These are phyloP conservation scores for Lentinula sp. DNA, from an alignment of 768 basidiomycete species.

Conservation along the genomic window DNA sequence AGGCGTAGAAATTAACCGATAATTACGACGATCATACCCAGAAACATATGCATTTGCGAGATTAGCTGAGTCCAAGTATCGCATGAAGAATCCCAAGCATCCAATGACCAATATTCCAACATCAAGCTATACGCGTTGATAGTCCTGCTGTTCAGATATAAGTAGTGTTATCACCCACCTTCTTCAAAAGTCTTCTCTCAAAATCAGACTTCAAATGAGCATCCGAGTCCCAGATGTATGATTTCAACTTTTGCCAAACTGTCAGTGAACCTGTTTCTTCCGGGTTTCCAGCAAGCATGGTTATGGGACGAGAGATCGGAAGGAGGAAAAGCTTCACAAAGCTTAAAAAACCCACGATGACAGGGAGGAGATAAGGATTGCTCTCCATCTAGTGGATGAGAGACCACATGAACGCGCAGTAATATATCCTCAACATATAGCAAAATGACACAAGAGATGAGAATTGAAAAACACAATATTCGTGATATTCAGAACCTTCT, in stretches of 20 bases:
- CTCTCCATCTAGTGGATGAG: neutral
- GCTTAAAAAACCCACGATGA: neutral
- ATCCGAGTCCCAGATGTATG: slow-evolving; percentile 20
- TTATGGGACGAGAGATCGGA: neutral
- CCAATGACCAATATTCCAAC: slow-evolving; percentile 19
- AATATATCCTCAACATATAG: neutral
- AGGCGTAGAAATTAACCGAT: neutral
- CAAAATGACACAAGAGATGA: neutral
- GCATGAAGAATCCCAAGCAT: slow-evolving; percentile 19
- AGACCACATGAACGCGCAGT: neutral
- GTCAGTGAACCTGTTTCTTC: neutral
- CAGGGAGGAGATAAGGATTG: neutral
- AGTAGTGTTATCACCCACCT: slow-evolving; percentile 4
- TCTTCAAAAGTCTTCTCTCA: slow-evolving; percentile 15
- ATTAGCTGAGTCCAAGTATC: slow-evolving; percentile 18
- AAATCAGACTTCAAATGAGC: slow-evolving; percentile 14
- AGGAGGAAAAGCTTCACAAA: neutral
- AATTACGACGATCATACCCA: slow-evolving; percentile 1
- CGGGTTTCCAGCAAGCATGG: neutral
- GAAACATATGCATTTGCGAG: slow-evolving; percentile 17
- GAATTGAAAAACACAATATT: neutral
- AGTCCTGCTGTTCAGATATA: no score
- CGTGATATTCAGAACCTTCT: neutral
- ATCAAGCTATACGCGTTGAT: slow-evolving; percentile 9
- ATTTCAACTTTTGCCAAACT: slow-evolving; percentile 11